phyloP scores from a whole-genome alignment of 331 rosid species.

The Malus hybrid region DNA sequence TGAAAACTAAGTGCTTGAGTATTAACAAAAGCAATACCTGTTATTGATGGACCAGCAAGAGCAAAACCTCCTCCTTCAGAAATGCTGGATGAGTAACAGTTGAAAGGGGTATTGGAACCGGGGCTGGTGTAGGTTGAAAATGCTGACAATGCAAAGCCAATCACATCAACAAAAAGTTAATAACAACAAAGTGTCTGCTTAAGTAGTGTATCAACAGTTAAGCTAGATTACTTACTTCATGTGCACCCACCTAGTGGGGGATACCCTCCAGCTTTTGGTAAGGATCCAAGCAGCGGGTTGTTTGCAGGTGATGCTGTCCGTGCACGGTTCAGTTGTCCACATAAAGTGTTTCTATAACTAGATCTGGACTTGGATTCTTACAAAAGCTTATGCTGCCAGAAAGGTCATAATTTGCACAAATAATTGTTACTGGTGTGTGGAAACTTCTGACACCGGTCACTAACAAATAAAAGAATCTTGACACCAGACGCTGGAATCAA shows the following conservation, averaged over 20 bases:
- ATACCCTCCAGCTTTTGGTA: slow-evolving; percentile 93
- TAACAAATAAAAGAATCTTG: too few species aligned
- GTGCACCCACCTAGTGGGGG: slow-evolving; percentile 79
- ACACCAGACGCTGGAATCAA: background rate
- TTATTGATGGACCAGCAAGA: slow-evolving; percentile 82
- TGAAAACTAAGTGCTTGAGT: background rate
- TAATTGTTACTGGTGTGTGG: too few species aligned
- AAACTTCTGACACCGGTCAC: background rate
- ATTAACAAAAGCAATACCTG: slow-evolving; percentile 24
- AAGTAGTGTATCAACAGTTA: background rate
- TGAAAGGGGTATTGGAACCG: slow-evolving; percentile 72
- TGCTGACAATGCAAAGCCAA: slow-evolving; percentile 45
- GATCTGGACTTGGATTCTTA: slow-evolving; percentile 93
- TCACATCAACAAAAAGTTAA: slow-evolving; percentile 11
- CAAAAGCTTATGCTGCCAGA: slow-evolving; percentile 30
- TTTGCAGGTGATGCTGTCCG: slow-evolving; percentile 96
- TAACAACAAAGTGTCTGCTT: slow-evolving; percentile 4
- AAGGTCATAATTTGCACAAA: too few species aligned
- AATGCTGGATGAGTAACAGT: slow-evolving; percentile 63
- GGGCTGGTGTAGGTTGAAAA: slow-evolving; percentile 72
- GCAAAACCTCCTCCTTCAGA: slow-evolving; percentile 78
- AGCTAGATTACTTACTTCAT: slow-evolving; percentile 54
- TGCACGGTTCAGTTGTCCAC: slow-evolving; percentile 83
- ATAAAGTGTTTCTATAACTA: slow-evolving; percentile 89
- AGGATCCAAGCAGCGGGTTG: slow-evolving; percentile 66